Percentiles rank a stretch among this genome's conserved stretches.
phyloP scores from a whole-genome alignment of 2,329 filamentous ascomycete species.

The Fusarium sp. region DNA sequence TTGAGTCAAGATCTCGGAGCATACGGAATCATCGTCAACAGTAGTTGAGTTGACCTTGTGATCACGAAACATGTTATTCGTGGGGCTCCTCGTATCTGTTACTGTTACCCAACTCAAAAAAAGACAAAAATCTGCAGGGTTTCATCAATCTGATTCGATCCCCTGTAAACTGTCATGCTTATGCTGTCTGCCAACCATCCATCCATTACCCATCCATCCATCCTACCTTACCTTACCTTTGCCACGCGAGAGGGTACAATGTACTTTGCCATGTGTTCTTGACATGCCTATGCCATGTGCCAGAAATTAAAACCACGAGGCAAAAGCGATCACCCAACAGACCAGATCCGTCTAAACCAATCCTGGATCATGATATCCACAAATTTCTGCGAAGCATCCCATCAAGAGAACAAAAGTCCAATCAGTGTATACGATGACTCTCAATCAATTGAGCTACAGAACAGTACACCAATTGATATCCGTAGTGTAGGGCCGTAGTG shows the following conservation, averaged over 20 bases:
- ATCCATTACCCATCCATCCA: neutral
- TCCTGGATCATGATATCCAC: slow-evolving; percentile 39
- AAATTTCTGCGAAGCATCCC: slow-evolving; percentile 25
- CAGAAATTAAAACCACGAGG: slow-evolving; percentile 24
- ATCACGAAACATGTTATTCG: slow-evolving; percentile 15
- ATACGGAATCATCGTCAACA: slow-evolving; percentile 3
- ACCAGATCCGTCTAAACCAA: slow-evolving; percentile 40
- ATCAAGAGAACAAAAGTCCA: slow-evolving; percentile 16
- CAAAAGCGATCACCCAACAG: slow-evolving; percentile 33
- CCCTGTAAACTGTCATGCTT: slow-evolving; percentile 21
- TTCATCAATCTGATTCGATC: slow-evolving; percentile 24
- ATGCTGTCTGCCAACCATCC: slow-evolving; percentile 5
- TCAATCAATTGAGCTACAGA: neutral
- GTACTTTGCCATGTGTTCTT: slow-evolving; percentile 46
- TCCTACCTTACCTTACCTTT: neutral
- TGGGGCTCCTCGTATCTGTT: neutral
- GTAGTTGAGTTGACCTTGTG: neutral
- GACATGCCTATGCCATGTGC: slow-evolving; percentile 26
- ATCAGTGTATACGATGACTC: neutral
- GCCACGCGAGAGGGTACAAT: slow-evolving; percentile 38
- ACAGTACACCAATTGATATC: neutral
- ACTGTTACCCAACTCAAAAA: neutral
- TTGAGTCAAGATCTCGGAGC: slow-evolving; percentile 6
- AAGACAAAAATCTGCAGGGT: slow-evolving; percentile 28
- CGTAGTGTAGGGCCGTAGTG: neutral